Conservation (phyloP, 169 alveolate genomes). For the Plasmodium blacklocki region DNA sequence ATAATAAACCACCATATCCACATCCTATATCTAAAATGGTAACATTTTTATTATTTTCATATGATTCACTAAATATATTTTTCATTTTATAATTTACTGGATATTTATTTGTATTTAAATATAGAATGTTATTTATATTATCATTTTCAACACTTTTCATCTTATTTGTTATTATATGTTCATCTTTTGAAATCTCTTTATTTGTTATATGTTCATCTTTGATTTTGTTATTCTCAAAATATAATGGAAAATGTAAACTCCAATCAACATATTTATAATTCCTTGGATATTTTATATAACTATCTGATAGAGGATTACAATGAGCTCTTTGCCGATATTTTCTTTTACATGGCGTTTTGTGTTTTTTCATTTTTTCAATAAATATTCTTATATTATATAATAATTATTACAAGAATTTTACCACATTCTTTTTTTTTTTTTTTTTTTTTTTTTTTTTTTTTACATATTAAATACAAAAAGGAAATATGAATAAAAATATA, state of each 20-base stretch:
- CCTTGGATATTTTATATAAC: constrained; percentile 85
- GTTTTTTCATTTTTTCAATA: constrained; percentile 27
- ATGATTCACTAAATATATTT: background rate
- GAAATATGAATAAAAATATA: no score
- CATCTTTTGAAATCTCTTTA: constrained; percentile 13
- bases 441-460: constrained; percentile 3
- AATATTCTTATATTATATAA: background rate
- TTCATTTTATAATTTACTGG: constrained; percentile 20
- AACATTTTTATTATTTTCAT: constrained; percentile 24
- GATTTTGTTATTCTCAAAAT: background rate
- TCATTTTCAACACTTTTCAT: background rate
- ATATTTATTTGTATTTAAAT: constrained; percentile 40
- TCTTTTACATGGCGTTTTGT: constrained; percentile 44
- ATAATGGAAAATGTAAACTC: constrained; percentile 84
- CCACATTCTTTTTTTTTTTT: background rate
- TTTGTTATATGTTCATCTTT: background rate
- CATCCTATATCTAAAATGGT: constrained; percentile 91
- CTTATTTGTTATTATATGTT: background rate
- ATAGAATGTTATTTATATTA: constrained; percentile 13
- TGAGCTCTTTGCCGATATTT: constrained; percentile 79
- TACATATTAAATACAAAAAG: background rate
- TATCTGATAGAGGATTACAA: constrained; percentile 91
- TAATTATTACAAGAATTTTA: background rate
- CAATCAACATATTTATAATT: constrained; percentile 87
- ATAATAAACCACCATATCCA: constrained; percentile 92